Conservation (phyloP, 495 filamentous ascomycete species). For the Penicillium tannophilum region DNA sequence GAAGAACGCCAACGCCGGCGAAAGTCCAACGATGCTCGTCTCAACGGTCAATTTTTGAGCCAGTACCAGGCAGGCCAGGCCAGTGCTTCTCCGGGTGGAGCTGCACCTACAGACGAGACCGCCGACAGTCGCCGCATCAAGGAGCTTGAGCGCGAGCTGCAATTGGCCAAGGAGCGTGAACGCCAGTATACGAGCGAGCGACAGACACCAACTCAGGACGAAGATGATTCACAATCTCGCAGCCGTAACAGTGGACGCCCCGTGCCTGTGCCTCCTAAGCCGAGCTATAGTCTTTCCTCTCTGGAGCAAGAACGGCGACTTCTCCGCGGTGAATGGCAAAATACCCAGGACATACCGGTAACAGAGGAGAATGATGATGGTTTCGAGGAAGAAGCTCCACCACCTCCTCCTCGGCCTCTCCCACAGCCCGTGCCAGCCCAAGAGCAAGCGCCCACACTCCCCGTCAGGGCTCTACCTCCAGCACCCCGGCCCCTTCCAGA, state of each 20-base stretch:
- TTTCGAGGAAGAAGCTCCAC: constrained; percentile 39
- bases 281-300: constrained; percentile 67
- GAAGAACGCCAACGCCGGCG: constrained; percentile 65
- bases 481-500: constrained; percentile 38
- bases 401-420: constrained; percentile 44
- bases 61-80: constrained; percentile 70
- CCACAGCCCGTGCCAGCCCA: constrained; percentile 33
- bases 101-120: constrained; percentile 33
- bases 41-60: constrained; percentile 83
- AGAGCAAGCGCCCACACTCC: constrained; percentile 21
- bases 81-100: constrained; percentile 12
- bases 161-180: constrained; percentile 83
- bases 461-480: constrained; percentile 23
- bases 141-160: constrained; percentile 83
- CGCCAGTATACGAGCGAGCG: constrained; percentile 80
- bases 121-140: constrained; percentile 66
- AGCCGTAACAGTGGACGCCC: constrained; percentile 45
- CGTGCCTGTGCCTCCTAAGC: constrained; percentile 52
- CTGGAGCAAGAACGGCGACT: constrained; percentile 74
- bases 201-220: constrained; percentile 46
- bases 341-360: constrained; percentile 43
- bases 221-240: constrained; percentile 25
- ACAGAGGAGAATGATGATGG: constrained; percentile 18
- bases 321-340: constrained; percentile 68
- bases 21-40: constrained; percentile 60